These are phyloP conservation scores for Immersiella caudata DNA, from an alignment of 495 filamentous ascomycete species.

Conservation along the genomic window DNA sequence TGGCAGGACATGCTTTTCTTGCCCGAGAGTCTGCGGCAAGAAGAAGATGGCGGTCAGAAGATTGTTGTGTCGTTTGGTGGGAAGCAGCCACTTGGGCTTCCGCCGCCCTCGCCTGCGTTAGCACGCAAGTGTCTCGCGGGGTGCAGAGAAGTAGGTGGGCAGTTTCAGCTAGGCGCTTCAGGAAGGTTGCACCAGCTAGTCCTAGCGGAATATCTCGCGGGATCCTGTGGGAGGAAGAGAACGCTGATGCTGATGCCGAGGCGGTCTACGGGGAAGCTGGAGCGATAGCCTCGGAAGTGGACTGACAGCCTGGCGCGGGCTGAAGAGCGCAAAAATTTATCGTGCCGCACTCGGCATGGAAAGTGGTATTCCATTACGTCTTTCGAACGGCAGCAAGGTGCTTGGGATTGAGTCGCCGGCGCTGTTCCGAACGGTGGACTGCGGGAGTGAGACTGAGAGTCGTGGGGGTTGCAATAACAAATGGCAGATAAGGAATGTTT, in stretches of 20 bases:
- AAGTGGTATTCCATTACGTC: background rate
- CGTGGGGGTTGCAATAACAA: conserved; percentile 29
- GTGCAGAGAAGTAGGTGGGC: background rate
- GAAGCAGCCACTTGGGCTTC: background rate
- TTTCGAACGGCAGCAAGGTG: conserved; percentile 20
- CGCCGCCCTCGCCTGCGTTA: background rate
- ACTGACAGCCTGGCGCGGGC: background rate
- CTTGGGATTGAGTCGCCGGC: conserved; percentile 1
- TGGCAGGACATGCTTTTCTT: background rate
- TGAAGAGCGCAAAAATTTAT: background rate
- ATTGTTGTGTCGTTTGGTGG: background rate
- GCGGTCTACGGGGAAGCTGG: background rate
- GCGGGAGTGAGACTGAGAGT: conserved; percentile 14
- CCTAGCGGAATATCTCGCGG: background rate
- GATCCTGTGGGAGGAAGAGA: background rate
- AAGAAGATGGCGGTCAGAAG: background rate
- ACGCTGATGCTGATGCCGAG: background rate
- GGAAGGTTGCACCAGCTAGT: background rate
- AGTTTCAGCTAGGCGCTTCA: background rate
- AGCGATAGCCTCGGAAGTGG: conserved; percentile 1
- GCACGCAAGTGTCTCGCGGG: background rate
- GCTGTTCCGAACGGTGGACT: background rate
- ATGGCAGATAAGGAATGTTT: conserved; percentile 24
- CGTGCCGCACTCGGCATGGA: background rate
- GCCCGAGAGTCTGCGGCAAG: too few relatives aligned